Base-by-base conservation (phyloP, 2,329 filamentous ascomycete genomes). In the Colletotrichum gloeosporioides region DNA sequence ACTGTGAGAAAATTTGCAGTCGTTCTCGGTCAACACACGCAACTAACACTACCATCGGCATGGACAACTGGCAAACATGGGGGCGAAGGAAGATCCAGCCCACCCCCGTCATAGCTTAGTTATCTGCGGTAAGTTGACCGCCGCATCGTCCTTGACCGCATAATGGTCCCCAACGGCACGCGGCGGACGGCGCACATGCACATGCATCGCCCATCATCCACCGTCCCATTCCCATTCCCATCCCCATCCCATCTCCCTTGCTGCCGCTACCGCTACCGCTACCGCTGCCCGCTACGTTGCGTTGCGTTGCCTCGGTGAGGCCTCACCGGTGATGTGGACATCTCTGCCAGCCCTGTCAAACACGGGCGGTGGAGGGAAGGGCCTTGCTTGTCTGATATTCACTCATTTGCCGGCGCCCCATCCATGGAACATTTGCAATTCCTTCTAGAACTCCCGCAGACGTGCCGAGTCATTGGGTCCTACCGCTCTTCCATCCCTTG, bases 291-390 rank as follows among this genome's bases (percentile, higher is more conserved):
- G 31, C 31, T 16, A 7, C 36, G 36, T 18, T 39, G 36, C 34
- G 32, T 39, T n/a, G 18, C 59, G 39, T 49, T 70, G 66, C 67
- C 64, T 76, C 73, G 73, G 73, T 76, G 69, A 76, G 44, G 44
- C 70, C 69, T 76, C 73, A 69, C 69, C 73, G 73, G 34, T 32
- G 18, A 39, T 64, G 49, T 66, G 68, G 73, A 59, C 53, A 16
- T 59, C 31, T 22, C 22, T 12, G 53, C 34, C 34, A 27, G 62
- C 69, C 69, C 73, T 72, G 73, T 65, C 62, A 57, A 63, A 62
- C 69, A 75, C 55, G 63, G 62, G 31, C 25, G 55, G 64, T 57
- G 71, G n/a, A 49, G 68, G 39, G 39, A 49, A 49, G 18, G 18
- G 34, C 22, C 31, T 16, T 32, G n/a, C 64, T 68, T 22, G 27